phyloP scores from a whole-genome alignment of 169 alveolate genomes.

The Eimeria acervulina region DNA sequence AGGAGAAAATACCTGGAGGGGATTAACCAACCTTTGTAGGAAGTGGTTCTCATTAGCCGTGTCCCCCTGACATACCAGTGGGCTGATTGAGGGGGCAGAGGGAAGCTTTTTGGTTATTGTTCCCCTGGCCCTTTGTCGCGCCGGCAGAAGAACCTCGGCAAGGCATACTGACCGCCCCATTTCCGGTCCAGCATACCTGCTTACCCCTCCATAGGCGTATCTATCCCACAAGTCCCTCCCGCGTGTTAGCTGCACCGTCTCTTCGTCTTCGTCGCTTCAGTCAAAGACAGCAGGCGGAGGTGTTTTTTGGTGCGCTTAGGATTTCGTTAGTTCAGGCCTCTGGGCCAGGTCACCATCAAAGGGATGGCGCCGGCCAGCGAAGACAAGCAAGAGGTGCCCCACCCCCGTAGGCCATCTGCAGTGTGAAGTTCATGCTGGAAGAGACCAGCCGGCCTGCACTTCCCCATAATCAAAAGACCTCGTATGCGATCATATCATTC shows the following conservation, averaged over 20 bases:
- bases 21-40: constrained; percentile 1
- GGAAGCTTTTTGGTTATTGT: constrained; percentile 69
- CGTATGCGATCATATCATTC: constrained; percentile 56
- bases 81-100: constrained; percentile 70
- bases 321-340: constrained; percentile 54
- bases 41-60: constrained; percentile 44
- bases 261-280: constrained; percentile 41
- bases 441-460: constrained; percentile 29
- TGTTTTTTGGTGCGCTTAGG: constrained; percentile 55
- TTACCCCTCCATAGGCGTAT: background rate
- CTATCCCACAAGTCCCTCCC: constrained; percentile 26
- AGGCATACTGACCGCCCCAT: constrained; percentile 27
- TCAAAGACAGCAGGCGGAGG: constrained; percentile 49
- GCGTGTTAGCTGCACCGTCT: constrained; percentile 51
- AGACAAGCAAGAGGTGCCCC: constrained; percentile 54
- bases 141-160: constrained; percentile 62
- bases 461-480: background rate
- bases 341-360: constrained; percentile 60
- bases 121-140: constrained; percentile 52
- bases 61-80: constrained; percentile 40
- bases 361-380: constrained; percentile 79
- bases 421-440: constrained; percentile 65
- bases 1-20: constrained; percentile 40
- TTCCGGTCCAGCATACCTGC: background rate
- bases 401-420: constrained; percentile 44